These are phyloP conservation scores for Zygoascus ofunaensis DNA, from an alignment of 805 yeast genomes.

Conservation along the genomic window DNA sequence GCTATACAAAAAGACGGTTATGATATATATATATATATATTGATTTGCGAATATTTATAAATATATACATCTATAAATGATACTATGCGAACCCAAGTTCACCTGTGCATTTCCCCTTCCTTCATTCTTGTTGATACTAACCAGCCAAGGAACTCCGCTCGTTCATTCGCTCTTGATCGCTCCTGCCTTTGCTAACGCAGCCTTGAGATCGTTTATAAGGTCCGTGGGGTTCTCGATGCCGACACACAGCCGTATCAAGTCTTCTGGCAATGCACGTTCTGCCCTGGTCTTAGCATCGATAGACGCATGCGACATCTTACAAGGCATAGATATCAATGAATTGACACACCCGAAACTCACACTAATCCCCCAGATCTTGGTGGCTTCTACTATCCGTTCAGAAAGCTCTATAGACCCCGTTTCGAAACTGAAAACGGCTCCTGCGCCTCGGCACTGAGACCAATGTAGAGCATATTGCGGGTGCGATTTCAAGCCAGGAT, in stretches of 20 bases:
- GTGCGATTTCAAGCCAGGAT: conserved; percentile 74
- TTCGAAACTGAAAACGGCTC: conserved; percentile 83
- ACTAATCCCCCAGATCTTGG: conserved; percentile 75
- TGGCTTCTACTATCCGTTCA: conserved; percentile 64
- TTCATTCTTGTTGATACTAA: no score
- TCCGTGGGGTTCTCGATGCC: conserved; percentile 84
- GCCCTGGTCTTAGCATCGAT: conserved; percentile 80
- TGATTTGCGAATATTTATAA: no score
- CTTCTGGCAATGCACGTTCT: conserved; percentile 88
- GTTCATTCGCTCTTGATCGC: no score
- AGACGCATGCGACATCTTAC: conserved; percentile 95
- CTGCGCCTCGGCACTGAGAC: conserved; percentile 72
- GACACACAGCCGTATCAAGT: conserved; percentile 77
- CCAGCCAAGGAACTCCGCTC: no score
- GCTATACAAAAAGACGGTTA: no score
- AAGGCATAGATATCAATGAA: conserved; percentile 86
- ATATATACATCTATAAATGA: no score
- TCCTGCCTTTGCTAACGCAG: conserved; percentile 41
- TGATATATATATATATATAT: no score
- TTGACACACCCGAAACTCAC: conserved; percentile 94
- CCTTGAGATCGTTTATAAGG: conserved; percentile 67
- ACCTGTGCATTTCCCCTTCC: no score
- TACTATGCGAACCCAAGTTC: no score
- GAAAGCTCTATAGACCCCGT: conserved; percentile 64
- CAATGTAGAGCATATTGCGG: conserved; percentile 75